Conservation (phyloP, 2,329 filamentous ascomycete species). For the Colletotrichum sp. region DNA sequence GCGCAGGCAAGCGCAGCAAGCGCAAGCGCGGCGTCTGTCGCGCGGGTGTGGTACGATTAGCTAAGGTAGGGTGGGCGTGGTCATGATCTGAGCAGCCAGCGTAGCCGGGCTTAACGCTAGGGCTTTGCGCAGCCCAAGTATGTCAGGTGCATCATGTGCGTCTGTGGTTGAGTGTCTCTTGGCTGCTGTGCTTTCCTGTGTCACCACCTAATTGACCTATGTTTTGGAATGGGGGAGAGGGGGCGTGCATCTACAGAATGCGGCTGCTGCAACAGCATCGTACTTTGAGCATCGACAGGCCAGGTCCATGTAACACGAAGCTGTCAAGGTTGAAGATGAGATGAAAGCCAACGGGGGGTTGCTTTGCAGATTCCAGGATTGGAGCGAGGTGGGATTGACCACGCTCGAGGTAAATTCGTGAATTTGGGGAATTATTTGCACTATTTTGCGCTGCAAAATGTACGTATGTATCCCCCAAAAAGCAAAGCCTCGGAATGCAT, state of each 20-base stretch:
- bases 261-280: neutral
- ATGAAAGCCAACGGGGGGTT: neutral
- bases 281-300: neutral
- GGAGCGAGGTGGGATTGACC: neutral
- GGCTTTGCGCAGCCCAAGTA: neutral
- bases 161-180: neutral
- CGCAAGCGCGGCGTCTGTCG: neutral
- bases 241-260: neutral
- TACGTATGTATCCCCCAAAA: neutral
- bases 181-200: neutral
- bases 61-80: neutral
- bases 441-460: neutral
- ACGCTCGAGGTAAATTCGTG: neutral
- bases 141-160: neutral
- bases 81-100: neutral
- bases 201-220: neutral
- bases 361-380: neutral
- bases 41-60: neutral
- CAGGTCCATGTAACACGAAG: neutral
- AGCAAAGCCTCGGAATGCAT: neutral
- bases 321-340: neutral
- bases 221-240: neutral
- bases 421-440: neutral
- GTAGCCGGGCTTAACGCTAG: neutral
- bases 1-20: neutral